Evolutionary conservation across 306 rosid species (phyloP).

Genomic region (Prunus davidiana): DNA sequence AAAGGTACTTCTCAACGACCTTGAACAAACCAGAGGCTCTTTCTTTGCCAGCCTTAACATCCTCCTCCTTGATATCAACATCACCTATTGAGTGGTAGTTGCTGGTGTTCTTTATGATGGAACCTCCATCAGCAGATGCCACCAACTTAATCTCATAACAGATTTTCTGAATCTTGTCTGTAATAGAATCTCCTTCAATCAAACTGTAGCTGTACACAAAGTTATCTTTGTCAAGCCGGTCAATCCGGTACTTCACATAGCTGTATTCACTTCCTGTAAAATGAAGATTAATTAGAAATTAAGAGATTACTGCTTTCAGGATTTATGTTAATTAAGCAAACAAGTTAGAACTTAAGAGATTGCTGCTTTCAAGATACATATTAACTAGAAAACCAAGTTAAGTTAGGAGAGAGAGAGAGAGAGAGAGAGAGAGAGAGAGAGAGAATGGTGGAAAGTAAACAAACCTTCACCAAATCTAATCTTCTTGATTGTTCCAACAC

Average conservation of each 20-base stretch:
- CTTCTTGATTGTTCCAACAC: constrained; percentile 48
- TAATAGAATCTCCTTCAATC: constrained; percentile 16
- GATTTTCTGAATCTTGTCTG: constrained; percentile 41
- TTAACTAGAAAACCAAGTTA: too few relatives aligned
- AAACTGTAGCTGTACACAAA: constrained; percentile 29
- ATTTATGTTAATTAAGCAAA: background rate
- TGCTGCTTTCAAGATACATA: too few relatives aligned
- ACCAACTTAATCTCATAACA: constrained; percentile 29
- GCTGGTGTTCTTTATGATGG: constrained; percentile 28
- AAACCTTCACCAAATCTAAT: constrained; percentile 28
- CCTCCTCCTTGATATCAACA: constrained; percentile 17
- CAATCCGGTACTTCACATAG: constrained; percentile 27
- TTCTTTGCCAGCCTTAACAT: constrained; percentile 28
- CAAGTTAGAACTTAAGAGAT: too few relatives aligned
- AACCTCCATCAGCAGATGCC: constrained; percentile 31
- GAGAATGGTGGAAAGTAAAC: background rate
- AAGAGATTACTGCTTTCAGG: constrained; percentile 1
- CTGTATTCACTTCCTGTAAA: background rate
- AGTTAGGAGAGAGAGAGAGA: background rate
- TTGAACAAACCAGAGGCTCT: constrained; percentile 10
- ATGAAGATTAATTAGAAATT: too few relatives aligned
- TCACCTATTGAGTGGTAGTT: constrained; percentile 10
- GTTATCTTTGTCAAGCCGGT: constrained; percentile 35
- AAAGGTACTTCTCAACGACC: constrained; percentile 17
- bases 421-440: too few relatives aligned